Percentiles rank a stretch among this genome's conserved stretches.
Conservation (phyloP, 2,329 filamentous ascomycete species). For the Xenoacremonium recifei region DNA sequence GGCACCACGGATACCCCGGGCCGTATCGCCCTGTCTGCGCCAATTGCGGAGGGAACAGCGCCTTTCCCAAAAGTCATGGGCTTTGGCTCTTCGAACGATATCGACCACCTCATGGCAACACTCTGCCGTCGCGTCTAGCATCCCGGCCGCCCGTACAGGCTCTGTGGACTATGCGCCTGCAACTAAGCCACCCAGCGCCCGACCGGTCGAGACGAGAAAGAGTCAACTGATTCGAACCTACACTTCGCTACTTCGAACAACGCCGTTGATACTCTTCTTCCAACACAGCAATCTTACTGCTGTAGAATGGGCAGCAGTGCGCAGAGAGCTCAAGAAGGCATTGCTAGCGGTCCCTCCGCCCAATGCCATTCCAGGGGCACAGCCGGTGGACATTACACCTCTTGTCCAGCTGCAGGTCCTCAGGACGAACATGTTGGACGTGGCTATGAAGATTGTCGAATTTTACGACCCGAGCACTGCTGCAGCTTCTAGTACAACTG, state of each 20-base stretch:
- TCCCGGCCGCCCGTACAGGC: neutral
- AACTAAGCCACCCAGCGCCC: constrained; percentile 83
- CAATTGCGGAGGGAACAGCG: constrained; percentile 20
- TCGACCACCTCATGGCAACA: constrained; percentile 28
- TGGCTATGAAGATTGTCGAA: constrained; percentile 82
- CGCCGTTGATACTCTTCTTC: constrained; percentile 83
- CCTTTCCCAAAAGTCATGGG: constrained; percentile 15
- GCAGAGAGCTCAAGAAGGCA: constrained; percentile 42
- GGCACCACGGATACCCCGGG: constrained; percentile 22
- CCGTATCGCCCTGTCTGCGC: constrained; percentile 21
- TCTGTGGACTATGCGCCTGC: constrained; percentile 53
- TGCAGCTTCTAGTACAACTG: constrained; percentile 28
- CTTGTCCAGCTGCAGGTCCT: constrained; percentile 77
- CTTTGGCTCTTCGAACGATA: constrained; percentile 21
- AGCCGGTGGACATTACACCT: constrained; percentile 50
- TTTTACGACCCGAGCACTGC: constrained; percentile 63
- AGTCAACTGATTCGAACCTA: constrained; percentile 84
- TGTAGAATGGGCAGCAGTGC: constrained; percentile 54
- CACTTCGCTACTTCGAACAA: constrained; percentile 81
- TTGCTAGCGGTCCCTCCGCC: constrained; percentile 41
- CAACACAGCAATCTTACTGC: constrained; percentile 68
- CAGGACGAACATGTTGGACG: constrained; percentile 84
- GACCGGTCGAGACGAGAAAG: constrained; percentile 83
- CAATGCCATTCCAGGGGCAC: constrained; percentile 16
- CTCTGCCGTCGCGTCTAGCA: constrained; percentile 20